Percentiles rank a stretch among this genome's conserved stretches.
phyloP scores from a whole-genome alignment of 768 basidiomycete species.

The Coprinellus micaceus region DNA sequence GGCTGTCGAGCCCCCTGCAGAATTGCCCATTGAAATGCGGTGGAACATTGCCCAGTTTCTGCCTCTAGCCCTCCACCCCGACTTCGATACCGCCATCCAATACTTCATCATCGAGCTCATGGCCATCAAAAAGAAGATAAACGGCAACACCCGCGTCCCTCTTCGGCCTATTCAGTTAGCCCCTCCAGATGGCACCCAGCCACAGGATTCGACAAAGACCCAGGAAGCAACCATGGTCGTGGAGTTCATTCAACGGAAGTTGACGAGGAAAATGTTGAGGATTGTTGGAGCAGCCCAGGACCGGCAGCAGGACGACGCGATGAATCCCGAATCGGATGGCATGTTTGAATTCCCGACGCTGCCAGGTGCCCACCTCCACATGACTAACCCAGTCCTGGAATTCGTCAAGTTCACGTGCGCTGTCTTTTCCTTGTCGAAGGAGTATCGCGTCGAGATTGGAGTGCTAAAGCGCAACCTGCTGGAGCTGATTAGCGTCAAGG shows the following conservation, averaged over 20 bases:
- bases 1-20: constrained; percentile 63
- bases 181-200: constrained; percentile 60
- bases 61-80: constrained; percentile 72
- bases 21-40: constrained; percentile 72
- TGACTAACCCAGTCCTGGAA: constrained; percentile 81
- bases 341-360: constrained; percentile 80
- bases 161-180: constrained; percentile 56
- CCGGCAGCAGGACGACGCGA: constrained; percentile 55
- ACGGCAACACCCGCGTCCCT: constrained; percentile 60
- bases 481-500: constrained; percentile 80
- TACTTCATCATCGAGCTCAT: constrained; percentile 86
- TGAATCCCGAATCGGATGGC: constrained; percentile 48
- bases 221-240: constrained; percentile 66
- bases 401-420: constrained; percentile 86
- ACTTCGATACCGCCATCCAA: constrained; percentile 71
- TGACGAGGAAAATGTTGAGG: constrained; percentile 79
- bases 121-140: constrained; percentile 63
- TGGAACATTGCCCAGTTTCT: constrained; percentile 95
- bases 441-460: constrained; percentile 84
- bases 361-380: constrained; percentile 79
- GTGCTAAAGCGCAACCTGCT: constrained; percentile 85
- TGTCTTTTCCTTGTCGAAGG: constrained; percentile 71
- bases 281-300: constrained; percentile 61
- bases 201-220: constrained; percentile 55
- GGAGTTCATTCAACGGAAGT: constrained; percentile 73